phyloP scores from a whole-genome alignment of 169 alveolate genomes.

The Toxoplasma gondii region DNA sequence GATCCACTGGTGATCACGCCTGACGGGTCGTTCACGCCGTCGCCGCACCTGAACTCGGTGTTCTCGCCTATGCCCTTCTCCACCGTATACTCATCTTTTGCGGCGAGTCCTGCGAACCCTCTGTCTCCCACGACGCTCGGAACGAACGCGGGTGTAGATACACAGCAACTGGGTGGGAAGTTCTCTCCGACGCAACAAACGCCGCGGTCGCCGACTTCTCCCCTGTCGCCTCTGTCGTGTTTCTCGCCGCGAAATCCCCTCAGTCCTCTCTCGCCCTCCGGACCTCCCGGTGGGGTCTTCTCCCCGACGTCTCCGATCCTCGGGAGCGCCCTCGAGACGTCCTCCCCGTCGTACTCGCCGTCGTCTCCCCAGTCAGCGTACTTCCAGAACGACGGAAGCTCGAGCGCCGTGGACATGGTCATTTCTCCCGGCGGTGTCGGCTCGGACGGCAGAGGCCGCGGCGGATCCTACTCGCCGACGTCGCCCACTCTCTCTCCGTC shows the following conservation, averaged over 20 bases:
- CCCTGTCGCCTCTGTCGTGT: slow-evolving; percentile 69
- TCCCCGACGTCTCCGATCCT: slow-evolving; percentile 76
- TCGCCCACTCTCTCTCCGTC: slow-evolving; percentile 73
- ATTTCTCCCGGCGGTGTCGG: background rate
- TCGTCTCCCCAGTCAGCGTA: slow-evolving; percentile 70
- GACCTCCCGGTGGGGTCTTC: slow-evolving; percentile 68
- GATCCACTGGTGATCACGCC: slow-evolving; percentile 70
- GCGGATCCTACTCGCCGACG: slow-evolving; percentile 67
- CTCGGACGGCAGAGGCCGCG: slow-evolving; percentile 16
- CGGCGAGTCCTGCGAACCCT: slow-evolving; percentile 63
- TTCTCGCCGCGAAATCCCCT: slow-evolving; percentile 66
- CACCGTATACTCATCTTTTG: slow-evolving; percentile 49
- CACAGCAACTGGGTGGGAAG: slow-evolving; percentile 86
- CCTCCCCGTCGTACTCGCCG: slow-evolving; percentile 80
- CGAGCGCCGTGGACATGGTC: background rate
- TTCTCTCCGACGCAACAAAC: slow-evolving; percentile 88
- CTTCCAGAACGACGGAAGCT: slow-evolving; percentile 10
- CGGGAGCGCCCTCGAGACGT: slow-evolving; percentile 62
- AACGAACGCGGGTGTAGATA: slow-evolving; percentile 72
- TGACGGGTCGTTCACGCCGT: slow-evolving; percentile 81
- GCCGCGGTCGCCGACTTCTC: slow-evolving; percentile 88
- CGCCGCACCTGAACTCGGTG: slow-evolving; percentile 80
- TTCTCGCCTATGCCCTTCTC: slow-evolving; percentile 79
- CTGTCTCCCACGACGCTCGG: slow-evolving; percentile 58
- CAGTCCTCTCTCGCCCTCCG: slow-evolving; percentile 74